Evolutionary conservation across 2,329 filamentous ascomycete species (phyloP).

Genomic region (Ophiostoma pallidulum): DNA sequence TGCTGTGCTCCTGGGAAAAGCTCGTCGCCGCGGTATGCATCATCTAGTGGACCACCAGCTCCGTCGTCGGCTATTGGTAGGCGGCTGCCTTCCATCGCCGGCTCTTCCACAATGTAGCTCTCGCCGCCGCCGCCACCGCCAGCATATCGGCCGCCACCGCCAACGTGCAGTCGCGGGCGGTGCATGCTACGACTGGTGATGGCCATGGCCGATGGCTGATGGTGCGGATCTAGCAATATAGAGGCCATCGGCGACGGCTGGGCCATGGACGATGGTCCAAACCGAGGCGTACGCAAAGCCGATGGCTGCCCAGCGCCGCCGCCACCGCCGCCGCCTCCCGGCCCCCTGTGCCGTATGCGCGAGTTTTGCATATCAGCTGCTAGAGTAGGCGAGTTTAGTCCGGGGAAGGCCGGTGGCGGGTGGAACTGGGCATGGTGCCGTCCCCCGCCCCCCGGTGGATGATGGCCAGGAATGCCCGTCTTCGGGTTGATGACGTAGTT

Average conservation of each 20-base stretch:
- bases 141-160: conserved; percentile 22
- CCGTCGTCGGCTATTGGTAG: background rate
- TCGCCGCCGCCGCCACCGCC: conserved; percentile 39
- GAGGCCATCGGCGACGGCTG: conserved; percentile 60
- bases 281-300: conserved; percentile 31
- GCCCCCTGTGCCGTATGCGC: conserved; percentile 33
- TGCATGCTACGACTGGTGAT: conserved; percentile 38
- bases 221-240: conserved; percentile 64
- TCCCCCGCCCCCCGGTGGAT: conserved; percentile 45
- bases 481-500: conserved; percentile 75
- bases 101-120: conserved; percentile 46
- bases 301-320: conserved; percentile 20
- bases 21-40: conserved; percentile 42
- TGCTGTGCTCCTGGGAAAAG: conserved; percentile 24
- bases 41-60: conserved; percentile 20
- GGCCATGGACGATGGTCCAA: conserved; percentile 33
- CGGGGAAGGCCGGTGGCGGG: conserved; percentile 66
- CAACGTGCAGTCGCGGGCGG: conserved; percentile 28
- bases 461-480: conserved; percentile 52
- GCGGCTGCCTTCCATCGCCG: conserved; percentile 30
- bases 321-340: conserved; percentile 6
- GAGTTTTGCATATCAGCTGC: conserved; percentile 48
- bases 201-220: conserved; percentile 52
- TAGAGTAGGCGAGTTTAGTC: conserved; percentile 53
- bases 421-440: conserved; percentile 67